Percentiles rank a stretch among this genome's conserved stretches.
These are phyloP conservation scores for Hibiscus trionum DNA, from an alignment of 345 rosid genomes.

Conservation along the genomic window DNA sequence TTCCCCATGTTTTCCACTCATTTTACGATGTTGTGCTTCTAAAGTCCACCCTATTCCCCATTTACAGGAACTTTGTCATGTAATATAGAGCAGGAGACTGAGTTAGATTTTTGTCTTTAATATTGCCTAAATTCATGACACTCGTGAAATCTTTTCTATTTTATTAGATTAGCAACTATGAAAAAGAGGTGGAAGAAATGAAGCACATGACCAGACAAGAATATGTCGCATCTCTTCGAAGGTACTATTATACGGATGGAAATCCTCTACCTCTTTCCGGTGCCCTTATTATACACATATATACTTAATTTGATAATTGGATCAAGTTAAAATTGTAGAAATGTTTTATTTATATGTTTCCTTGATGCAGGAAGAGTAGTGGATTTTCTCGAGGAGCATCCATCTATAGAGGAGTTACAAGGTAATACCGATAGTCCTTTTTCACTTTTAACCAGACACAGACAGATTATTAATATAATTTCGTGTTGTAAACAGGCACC, in stretches of 20 bases:
- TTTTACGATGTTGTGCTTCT: conserved; percentile 5
- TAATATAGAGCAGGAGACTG: not conserved
- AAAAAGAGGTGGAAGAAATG: conserved; percentile 85
- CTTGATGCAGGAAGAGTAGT: conserved; percentile 68
- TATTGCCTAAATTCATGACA: no score
- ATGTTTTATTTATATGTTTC: not conserved
- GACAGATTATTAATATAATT: no score
- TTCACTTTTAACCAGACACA: no score
- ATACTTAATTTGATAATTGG: not conserved
- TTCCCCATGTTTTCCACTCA: not conserved
- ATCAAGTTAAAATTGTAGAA: not conserved
- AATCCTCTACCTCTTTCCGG: no score
- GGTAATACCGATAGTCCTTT: conserved; percentile 18
- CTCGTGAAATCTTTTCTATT: not conserved
- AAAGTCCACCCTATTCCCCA: conserved; percentile 11
- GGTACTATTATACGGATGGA: conserved; percentile 25
- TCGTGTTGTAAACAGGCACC: conserved; percentile 46
- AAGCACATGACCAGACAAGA: conserved; percentile 94
- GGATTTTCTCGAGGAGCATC: conserved; percentile 98
- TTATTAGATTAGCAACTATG: conserved; percentile 53
- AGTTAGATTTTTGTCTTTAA: no score
- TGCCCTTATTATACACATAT: no score
- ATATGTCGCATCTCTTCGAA: conserved; percentile 82
- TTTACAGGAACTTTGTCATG: conserved; percentile 21
- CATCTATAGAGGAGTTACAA: conserved; percentile 86